Base-by-base conservation (phyloP, 2,329 filamentous ascomycete species). In the Sporothrix luriei region DNA sequence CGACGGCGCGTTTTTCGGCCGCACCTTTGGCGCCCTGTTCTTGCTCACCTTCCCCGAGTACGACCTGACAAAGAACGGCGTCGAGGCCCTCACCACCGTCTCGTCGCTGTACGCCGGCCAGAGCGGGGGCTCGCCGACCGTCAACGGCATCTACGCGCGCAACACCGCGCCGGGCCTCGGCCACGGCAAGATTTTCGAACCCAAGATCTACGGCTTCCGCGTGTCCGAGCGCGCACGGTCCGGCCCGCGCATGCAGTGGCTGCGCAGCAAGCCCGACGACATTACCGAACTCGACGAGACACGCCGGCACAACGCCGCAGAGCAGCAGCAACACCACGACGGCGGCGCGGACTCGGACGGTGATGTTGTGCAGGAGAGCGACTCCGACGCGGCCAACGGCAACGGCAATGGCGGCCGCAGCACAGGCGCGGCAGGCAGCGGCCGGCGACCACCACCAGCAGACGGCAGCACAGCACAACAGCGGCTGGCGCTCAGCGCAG, bases 31-130 rank as follows among this genome's bases (percentile, higher is more conserved):
- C 72, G 93, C 93, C 59, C 88, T 99, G 71, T 99, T 99, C 83
- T 93, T 99, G 78, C 94, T 99, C 84, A 99, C 94, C 51, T 99
- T 98, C 80, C 94, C 95, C 48, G 95, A 99, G 78, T 91, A 97
- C 77, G 93, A 97, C 75, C 88, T 98, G 71, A 90, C 89, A 43
- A 90, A 91, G 76, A 88, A 88, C 75, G 89, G 89, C 69, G 82
- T 84, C 68, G 86, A 90, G 65, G 81, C 85, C n/a, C 80, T 90
- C 19, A 79, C 79, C 73, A 75, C 74, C 73, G 49, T 75, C 73
- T n/a, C 71, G 68, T 70, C 71, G n/a, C 38, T 26, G 38, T 62
- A 62, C 69, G 69, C 64, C 68, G 51, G 40, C 52, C 62, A 57
- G 49, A 55, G 51, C 40, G 66, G 66, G 21, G 66, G 61, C 46